These are phyloP conservation scores for Coriolopsis trogii DNA, from an alignment of 1,284 basidiomycete genomes.

Conservation along the genomic window DNA sequence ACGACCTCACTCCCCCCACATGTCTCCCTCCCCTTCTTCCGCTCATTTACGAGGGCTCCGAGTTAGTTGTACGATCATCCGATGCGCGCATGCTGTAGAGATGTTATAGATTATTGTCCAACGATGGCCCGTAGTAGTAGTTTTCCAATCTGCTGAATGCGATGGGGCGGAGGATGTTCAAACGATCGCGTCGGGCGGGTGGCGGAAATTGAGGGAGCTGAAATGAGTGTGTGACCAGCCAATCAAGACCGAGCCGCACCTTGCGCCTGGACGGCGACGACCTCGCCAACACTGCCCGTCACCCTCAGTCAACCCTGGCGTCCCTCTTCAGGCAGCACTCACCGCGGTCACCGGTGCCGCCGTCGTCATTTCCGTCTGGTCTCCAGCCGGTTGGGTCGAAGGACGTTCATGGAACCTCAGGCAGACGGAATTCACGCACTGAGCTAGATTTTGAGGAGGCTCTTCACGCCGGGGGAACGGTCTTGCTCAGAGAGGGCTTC, in stretches of 20 bases:
- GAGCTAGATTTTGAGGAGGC: conserved; percentile 82
- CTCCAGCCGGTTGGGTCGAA: conserved; percentile 58
- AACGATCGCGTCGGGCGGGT: not conserved
- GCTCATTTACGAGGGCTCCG: conserved; percentile 19
- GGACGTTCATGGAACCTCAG: conserved; percentile 44
- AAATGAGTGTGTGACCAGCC: conserved; percentile 1
- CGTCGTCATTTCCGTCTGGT: conserved; percentile 53
- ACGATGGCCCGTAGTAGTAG: conserved; percentile 8
- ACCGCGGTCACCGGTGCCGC: conserved; percentile 49
- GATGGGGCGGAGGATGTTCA: not conserved
- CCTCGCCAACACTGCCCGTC: conserved; percentile 13
- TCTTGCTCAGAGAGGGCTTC: conserved; percentile 65
- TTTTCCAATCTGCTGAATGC: not conserved
- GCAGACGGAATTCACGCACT: conserved; percentile 56
- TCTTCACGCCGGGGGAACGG: conserved; percentile 63
- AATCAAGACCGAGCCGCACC: conserved; percentile 5
- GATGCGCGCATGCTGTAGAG: too few species aligned
- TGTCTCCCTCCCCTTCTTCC: conserved; percentile 16
- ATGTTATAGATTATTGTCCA: conserved; percentile 31
- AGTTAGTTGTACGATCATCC: conserved; percentile 33
- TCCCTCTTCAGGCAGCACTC: conserved; percentile 40
- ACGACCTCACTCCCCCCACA: conserved; percentile 25
- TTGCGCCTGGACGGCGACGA: conserved; percentile 18
- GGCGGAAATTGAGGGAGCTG: conserved; percentile 2
- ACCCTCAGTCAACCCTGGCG: conserved; percentile 35